Evolutionary conservation across 805 yeast species (phyloP), one percentile per base, ranked within the genome.

Genomic region (Candida qinlingensis): DNA sequence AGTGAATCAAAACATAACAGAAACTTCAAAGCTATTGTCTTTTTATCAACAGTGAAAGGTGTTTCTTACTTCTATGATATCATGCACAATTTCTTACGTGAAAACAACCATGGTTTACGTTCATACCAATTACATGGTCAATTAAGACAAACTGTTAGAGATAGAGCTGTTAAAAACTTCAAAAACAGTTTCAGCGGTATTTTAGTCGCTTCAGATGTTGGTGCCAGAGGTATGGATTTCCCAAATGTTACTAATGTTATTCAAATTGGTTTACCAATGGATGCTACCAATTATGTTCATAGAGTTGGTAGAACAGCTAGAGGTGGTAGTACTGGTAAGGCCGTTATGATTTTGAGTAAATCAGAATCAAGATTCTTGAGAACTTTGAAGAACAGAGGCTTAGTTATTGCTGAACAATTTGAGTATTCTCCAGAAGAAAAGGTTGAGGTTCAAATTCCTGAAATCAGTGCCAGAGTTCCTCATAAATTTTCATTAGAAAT

Each of bases 291-390:
- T 54, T 90, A 91, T 64, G 81, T 90, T 50, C 98, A 92, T 69
- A 84, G 96, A 67, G 84, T 92, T 61, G 98, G 98, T 51, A 83
- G 98, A 75, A 92, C 97, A 12, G 98, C 96, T 39, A 81, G 98
- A 70, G 96, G 91, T 47, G 97, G 96, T 48, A 76, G 77, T 50
- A 70, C 74, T 27, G 98, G 98, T 53, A 72, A 75, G 43, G 87
- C 96, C 5, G 66, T 79, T 12, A 64, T 86, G 50, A 82, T 80
- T 61, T 59, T 81, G 42, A 71, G 85, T 31, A 65, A 74, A 53
- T 66, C 70, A 43, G 96, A 90, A 64, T 55, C 67, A 36, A 74
- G 75, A 34, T 90, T 80, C 64, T 66, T 80, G 37, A 65, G 68
- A 37, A 68, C 70, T 3, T 73, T 88, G 59, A 64, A 68, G 42